Evolutionary conservation across 345 rosid genomes (phyloP).

Genomic region (Abelmoschus esculentus): DNA sequence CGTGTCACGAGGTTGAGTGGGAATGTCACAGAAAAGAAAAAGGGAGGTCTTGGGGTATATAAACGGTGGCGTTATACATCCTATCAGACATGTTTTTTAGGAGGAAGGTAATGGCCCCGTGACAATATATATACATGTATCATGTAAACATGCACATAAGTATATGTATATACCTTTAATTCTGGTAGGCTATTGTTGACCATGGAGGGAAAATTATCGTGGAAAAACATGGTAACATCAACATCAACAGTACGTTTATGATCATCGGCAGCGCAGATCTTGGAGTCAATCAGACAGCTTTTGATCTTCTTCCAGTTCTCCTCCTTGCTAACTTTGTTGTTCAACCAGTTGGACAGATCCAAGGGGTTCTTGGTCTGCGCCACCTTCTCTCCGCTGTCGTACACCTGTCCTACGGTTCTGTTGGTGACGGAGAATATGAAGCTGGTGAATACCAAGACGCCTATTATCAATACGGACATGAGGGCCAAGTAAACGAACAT

Average conservation of each 20-base stretch:
- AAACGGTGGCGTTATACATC: too few species aligned
- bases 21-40: too few species aligned
- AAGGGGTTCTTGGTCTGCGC: not conserved
- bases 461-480: constrained; percentile 1
- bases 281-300: constrained; percentile 24
- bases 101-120: too few species aligned
- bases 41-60: too few species aligned
- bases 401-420: not conserved
- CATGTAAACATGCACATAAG: too few species aligned
- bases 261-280: constrained; percentile 9
- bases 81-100: too few species aligned
- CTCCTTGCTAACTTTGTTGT: not conserved
- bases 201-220: not conserved
- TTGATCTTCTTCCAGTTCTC: constrained; percentile 18
- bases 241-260: not conserved
- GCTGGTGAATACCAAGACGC: not conserved
- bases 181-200: not conserved
- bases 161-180: not conserved
- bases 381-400: not conserved
- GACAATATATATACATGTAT: too few species aligned
- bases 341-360: constrained; percentile 18
- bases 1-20: too few species aligned
- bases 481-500: constrained; percentile 5
- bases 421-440: constrained; percentile 16
- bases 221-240: not conserved